phyloP scores from a whole-genome alignment of 345 rosid genomes.

The Lumnitzera littorea region DNA sequence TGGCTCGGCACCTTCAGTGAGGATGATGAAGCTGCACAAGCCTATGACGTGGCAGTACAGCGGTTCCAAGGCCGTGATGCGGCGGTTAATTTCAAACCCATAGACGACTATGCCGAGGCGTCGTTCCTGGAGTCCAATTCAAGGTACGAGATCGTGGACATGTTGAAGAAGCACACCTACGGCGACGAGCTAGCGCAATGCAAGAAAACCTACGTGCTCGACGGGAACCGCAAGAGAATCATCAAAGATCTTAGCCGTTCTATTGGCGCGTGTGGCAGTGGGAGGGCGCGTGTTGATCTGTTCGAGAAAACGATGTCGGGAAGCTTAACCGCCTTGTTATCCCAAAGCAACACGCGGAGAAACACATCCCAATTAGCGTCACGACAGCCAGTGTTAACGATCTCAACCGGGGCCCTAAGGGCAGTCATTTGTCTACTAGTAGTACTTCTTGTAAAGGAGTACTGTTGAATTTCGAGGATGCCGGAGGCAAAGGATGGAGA shows the following conservation, averaged over 20 bases:
- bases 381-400: no score
- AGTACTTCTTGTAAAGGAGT: constrained; percentile 33
- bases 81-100: constrained; percentile 35
- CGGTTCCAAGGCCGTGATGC: constrained; percentile 51
- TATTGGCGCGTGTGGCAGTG: constrained; percentile 6
- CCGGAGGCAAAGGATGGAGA: constrained; percentile 76
- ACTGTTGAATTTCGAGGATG: constrained; percentile 66
- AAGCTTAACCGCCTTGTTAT: constrained; percentile 87
- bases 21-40: constrained; percentile 48
- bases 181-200: constrained; percentile 41
- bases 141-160: constrained; percentile 54
- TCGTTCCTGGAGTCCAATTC: constrained; percentile 37
- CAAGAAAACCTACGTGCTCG: constrained; percentile 12
- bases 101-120: constrained; percentile 17
- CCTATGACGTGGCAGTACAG: constrained; percentile 42
- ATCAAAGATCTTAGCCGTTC: background rate
- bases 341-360: constrained; percentile 91
- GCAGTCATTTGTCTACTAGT: background rate
- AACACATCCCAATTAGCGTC: constrained; percentile 41
- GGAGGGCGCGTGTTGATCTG: constrained; percentile 44
- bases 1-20: constrained; percentile 54
- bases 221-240: background rate
- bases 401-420: no score
- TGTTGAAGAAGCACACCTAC: constrained; percentile 51
- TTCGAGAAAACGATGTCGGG: constrained; percentile 83